Evolutionary conservation across 2,329 filamentous ascomycete species (phyloP).

Genomic region (Aspergillus fumigatiaffinis): DNA sequence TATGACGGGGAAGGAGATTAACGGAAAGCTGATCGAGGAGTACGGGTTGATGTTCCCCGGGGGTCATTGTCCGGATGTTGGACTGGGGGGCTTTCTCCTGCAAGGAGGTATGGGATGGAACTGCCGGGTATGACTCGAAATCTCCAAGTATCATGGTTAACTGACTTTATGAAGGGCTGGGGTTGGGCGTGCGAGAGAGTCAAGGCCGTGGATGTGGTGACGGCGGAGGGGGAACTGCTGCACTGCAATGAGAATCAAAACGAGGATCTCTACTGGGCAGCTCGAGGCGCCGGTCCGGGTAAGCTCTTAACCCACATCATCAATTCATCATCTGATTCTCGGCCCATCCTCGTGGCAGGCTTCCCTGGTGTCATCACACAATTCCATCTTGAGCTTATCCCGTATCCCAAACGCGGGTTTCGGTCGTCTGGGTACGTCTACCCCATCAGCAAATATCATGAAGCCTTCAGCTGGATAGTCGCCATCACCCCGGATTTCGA

Average conservation of each 20-base stretch:
- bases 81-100: neutral
- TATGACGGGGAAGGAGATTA: neutral
- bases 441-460: slow-evolving; percentile 30
- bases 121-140: neutral
- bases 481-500: neutral
- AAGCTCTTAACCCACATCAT: too few relatives aligned
- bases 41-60: too few relatives aligned
- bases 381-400: slow-evolving; percentile 41
- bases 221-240: slow-evolving; percentile 33
- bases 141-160: too few relatives aligned
- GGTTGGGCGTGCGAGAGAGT: slow-evolving; percentile 50
- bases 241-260: slow-evolving; percentile 28
- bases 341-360: too few relatives aligned
- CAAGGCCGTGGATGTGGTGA: slow-evolving; percentile 45
- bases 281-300: slow-evolving; percentile 41
- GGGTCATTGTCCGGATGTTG: neutral
- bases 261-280: slow-evolving; percentile 46
- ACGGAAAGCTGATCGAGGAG: neutral
- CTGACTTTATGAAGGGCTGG: slow-evolving; percentile 2
- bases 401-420: slow-evolving; percentile 13
- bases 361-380: slow-evolving; percentile 51
- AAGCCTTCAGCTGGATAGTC: neutral
- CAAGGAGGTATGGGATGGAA: neutral
- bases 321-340: too few relatives aligned
- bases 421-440: slow-evolving; percentile 40